Evolutionary conservation across 2,329 filamentous ascomycete genomes (phyloP).

Genomic region (Apiospora saccharicola): DNA sequence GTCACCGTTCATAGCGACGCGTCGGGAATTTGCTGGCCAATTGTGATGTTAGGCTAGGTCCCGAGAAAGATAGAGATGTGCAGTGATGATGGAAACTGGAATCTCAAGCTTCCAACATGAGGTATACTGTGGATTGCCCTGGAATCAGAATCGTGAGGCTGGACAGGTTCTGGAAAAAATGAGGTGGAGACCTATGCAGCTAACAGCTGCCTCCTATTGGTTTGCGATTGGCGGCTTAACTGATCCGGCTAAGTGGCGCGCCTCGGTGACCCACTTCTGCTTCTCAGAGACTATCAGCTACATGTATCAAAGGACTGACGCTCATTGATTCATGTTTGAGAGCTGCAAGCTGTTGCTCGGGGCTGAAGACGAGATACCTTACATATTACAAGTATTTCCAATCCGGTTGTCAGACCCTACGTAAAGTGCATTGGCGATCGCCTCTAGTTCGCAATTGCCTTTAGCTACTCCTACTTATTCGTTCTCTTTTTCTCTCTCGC

Average conservation of each 20-base stretch:
- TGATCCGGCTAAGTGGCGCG: not conserved
- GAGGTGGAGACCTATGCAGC: conserved; percentile 18
- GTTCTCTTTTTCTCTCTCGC: not conserved
- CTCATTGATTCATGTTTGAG: conserved; percentile 27
- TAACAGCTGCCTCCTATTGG: not conserved
- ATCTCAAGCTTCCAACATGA: conserved; percentile 24
- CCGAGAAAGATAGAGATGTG: conserved; percentile 16
- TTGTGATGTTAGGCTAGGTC: conserved; percentile 26
- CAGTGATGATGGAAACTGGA: conserved; percentile 28
- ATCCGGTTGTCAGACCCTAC: not conserved
- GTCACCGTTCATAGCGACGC: conserved; percentile 80
- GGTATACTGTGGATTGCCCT: not conserved
- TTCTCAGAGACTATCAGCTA: not conserved
- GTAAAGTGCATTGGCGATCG: not conserved
- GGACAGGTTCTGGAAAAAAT: conserved; percentile 22
- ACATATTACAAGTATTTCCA: not conserved
- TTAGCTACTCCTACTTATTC: not conserved
- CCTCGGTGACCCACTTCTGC: not conserved
- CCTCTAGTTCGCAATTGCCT: not conserved
- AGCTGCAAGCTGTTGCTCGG: conserved; percentile 8
- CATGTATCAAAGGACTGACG: conserved; percentile 2
- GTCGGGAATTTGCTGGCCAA: conserved; percentile 21
- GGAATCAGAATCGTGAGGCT: conserved; percentile 18
- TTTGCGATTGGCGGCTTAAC: not conserved
- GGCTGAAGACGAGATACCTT: not conserved